Conservation (phyloP, 495 filamentous ascomycete species). For the Filosporella fistucella region DNA sequence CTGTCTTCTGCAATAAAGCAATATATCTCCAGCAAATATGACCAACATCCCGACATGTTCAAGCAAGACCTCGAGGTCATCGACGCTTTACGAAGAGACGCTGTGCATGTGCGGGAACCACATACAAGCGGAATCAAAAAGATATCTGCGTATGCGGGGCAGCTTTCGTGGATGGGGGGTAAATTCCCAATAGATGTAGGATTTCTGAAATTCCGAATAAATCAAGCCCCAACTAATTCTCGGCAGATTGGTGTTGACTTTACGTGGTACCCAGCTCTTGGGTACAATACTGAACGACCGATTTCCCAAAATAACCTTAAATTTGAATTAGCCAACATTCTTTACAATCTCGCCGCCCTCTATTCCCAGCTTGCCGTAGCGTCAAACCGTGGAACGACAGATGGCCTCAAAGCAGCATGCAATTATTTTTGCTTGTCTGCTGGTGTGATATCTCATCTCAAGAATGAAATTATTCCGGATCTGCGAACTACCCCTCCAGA, state of each 20-base stretch:
- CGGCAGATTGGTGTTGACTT: conserved; percentile 88
- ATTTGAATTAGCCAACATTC: conserved; percentile 89
- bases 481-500: conserved; percentile 82
- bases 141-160: conserved; percentile 82
- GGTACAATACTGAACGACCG: conserved; percentile 79
- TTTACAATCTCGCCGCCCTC: conserved; percentile 88
- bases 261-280: conserved; percentile 89
- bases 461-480: conserved; percentile 75
- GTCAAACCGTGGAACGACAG: conserved; percentile 69
- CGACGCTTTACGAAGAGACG: conserved; percentile 74
- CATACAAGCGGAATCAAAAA: conserved; percentile 87
- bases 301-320: conserved; percentile 88
- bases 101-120: conserved; percentile 81
- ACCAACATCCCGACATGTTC: conserved; percentile 99
- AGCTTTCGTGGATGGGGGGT: conserved; percentile 88
- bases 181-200: conserved; percentile 96
- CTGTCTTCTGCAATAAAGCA: conserved; percentile 82
- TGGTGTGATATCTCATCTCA: conserved; percentile 77
- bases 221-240: conserved; percentile 20
- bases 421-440: conserved; percentile 90
- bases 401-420: conserved; percentile 83
- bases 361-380: conserved; percentile 89
- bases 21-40: conserved; percentile 98
- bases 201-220: conserved; percentile 11
- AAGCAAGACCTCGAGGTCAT: conserved; percentile 81